Evolutionary conservation across 2,329 filamentous ascomycete genomes (phyloP).

Genomic region (Diaporthe aspalathi): DNA sequence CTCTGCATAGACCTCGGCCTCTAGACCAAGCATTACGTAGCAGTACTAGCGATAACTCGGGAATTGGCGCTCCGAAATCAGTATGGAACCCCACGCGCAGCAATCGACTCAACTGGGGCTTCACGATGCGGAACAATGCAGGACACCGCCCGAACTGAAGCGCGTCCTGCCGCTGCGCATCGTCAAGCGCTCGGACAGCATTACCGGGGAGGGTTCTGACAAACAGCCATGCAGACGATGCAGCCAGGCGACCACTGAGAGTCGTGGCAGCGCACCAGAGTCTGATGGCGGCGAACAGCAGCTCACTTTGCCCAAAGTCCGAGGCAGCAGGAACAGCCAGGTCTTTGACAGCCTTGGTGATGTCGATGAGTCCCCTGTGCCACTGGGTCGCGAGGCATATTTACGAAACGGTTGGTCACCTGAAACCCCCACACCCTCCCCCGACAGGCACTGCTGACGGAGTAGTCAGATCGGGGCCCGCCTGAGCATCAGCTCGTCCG

Average conservation of each 20-base stretch:
- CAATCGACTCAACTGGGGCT: slow-evolving; percentile 48
- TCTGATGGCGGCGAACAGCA: slow-evolving; percentile 42
- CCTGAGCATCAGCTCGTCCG: background rate
- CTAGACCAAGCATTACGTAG: background rate
- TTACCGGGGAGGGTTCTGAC: slow-evolving; percentile 30
- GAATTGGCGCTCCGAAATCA: slow-evolving; percentile 11
- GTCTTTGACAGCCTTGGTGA: slow-evolving; percentile 15
- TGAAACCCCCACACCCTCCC: no score
- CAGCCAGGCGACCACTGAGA: slow-evolving; percentile 44
- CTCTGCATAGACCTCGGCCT: background rate
- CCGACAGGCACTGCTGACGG: background rate
- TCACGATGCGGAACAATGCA: slow-evolving; percentile 42
- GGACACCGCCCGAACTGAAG: slow-evolving; percentile 28
- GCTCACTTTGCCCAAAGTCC: slow-evolving; percentile 52
- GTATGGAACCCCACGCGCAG: slow-evolving; percentile 51
- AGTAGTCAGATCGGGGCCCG: background rate
- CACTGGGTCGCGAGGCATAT: slow-evolving; percentile 31
- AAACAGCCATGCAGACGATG: slow-evolving; percentile 30
- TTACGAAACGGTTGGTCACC: slow-evolving; percentile 12
- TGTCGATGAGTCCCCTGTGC: slow-evolving; percentile 24
- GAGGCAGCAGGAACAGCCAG: slow-evolving; percentile 40
- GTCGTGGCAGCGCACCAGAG: slow-evolving; percentile 43
- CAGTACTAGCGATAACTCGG: slow-evolving; percentile 10
- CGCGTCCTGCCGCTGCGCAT: slow-evolving; percentile 61
- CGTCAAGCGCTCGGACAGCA: slow-evolving; percentile 54